These are phyloP conservation scores for Gymnopilus dilepis DNA, from an alignment of 768 basidiomycete species.

Conservation along the genomic window DNA sequence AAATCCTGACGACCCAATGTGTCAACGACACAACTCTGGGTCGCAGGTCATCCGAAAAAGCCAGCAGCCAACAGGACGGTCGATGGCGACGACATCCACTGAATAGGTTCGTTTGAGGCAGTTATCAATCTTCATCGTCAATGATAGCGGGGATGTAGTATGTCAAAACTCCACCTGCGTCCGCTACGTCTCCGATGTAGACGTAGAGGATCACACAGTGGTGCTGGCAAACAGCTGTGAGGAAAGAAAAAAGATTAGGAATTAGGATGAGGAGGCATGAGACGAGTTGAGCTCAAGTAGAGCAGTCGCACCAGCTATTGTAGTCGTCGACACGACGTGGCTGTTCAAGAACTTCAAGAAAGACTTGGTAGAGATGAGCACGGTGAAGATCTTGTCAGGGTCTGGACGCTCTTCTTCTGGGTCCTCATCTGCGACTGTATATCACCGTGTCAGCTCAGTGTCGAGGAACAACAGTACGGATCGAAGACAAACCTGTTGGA, in stretches of 20 bases:
- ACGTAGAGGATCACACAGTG: conserved; percentile 90
- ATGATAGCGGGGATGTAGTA: conserved; percentile 86
- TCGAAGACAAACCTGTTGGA: conserved; percentile 49
- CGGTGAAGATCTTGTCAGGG: conserved; percentile 62
- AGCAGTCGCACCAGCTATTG: conserved; percentile 76
- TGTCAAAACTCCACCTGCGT: conserved; percentile 84
- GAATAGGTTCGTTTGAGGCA: background rate
- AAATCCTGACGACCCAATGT: too few relatives aligned
- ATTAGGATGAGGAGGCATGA: background rate
- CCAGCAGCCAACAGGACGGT: too few relatives aligned
- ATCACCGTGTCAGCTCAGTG: background rate
- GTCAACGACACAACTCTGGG: too few relatives aligned
- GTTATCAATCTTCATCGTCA: conserved; percentile 46
- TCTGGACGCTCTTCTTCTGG: conserved; percentile 50
- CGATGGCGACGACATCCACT: too few relatives aligned
- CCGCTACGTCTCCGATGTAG: conserved; percentile 81
- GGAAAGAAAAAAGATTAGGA: background rate
- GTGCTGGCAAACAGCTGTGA: conserved; percentile 75
- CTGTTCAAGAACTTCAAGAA: conserved; percentile 84
- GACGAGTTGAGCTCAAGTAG: background rate
- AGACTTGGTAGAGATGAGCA: conserved; percentile 72
- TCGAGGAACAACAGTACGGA: too few relatives aligned
- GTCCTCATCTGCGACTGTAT: conserved; percentile 36
- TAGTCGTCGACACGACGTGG: conserved; percentile 81
- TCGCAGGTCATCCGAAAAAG: too few relatives aligned